Percentiles rank a stretch among this genome's conserved stretches.
Conservation (phyloP, 2,329 filamentous ascomycete genomes). For the Aspergillus glaucus region DNA sequence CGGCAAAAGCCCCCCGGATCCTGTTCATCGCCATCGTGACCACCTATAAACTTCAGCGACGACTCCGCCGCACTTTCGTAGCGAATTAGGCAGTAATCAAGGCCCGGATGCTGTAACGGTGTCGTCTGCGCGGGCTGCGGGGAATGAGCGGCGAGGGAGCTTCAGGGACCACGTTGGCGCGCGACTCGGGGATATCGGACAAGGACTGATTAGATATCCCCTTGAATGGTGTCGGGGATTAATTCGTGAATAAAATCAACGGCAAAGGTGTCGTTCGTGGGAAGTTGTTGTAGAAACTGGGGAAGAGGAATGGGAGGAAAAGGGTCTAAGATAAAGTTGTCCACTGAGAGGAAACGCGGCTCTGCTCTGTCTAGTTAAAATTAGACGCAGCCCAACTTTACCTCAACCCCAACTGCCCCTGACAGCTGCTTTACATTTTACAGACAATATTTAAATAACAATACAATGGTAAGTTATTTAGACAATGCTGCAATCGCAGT, state of each 20-base stretch:
- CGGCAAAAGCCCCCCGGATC: conserved; percentile 87
- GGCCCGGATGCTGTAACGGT: conserved; percentile 6
- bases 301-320: conserved; percentile 4
- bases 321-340: conserved; percentile 21
- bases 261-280: no score
- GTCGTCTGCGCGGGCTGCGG: conserved; percentile 21
- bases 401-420: no score
- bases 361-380: not conserved
- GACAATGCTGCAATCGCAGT: not conserved
- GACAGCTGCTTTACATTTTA: no score
- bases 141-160: conserved; percentile 20
- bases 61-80: conserved; percentile 31
- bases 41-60: conserved; percentile 27
- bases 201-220: conserved; percentile 4
- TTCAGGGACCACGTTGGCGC: conserved; percentile 22
- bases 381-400: no score
- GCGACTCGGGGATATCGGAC: conserved; percentile 4
- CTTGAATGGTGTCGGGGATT: conserved; percentile 1
- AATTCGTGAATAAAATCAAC: no score
- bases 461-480: not conserved
- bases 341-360: conserved; percentile 22
- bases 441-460: no score
- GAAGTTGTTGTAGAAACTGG: not conserved
- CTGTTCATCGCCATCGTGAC: conserved; percentile 82
- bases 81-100: conserved; percentile 9